A percentile compares a stretch with the other conserved stretches of the same genome.
These are phyloP conservation scores for Starmerella potacharoeniae DNA, from an alignment of 805 yeast genomes.

Conservation along the genomic window DNA sequence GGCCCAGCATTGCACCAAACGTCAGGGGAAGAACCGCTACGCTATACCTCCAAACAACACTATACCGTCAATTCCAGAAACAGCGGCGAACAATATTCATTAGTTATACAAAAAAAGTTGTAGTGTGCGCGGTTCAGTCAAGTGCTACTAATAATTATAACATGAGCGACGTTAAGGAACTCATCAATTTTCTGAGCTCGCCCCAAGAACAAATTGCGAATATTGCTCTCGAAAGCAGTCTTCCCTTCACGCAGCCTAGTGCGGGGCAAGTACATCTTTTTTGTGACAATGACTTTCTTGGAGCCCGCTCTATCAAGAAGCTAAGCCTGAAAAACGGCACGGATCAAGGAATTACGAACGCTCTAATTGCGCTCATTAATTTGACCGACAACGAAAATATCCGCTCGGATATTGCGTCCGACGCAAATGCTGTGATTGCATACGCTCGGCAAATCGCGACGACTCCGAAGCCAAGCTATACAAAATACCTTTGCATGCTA, in stretches of 20 bases:
- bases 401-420: slow-evolving; percentile 55
- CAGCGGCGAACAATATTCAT: neutral
- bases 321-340: slow-evolving; percentile 3
- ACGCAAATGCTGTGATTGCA: slow-evolving; percentile 38
- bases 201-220: slow-evolving; percentile 69
- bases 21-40: too few species aligned
- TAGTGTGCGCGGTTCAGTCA: neutral
- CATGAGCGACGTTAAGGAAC: slow-evolving; percentile 24
- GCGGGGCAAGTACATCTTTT: slow-evolving; percentile 60
- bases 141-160: neutral
- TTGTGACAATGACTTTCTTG: slow-evolving; percentile 53
- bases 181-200: slow-evolving; percentile 72
- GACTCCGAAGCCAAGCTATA: slow-evolving; percentile 5
- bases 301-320: slow-evolving; percentile 58
- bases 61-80: neutral
- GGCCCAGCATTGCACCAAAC: too few species aligned
- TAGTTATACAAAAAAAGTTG: neutral
- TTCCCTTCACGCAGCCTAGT: slow-evolving; percentile 47
- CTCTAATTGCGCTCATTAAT: slow-evolving; percentile 73
- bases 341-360: slow-evolving; percentile 40
- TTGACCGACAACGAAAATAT: slow-evolving; percentile 59
- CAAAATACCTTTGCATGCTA: slow-evolving; percentile 46
- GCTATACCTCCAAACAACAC: neutral
- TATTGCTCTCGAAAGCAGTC: slow-evolving; percentile 73
- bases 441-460: slow-evolving; percentile 59